phyloP scores from a whole-genome alignment of 2,329 filamentous ascomycete genomes.

The Diaporthe eres region DNA sequence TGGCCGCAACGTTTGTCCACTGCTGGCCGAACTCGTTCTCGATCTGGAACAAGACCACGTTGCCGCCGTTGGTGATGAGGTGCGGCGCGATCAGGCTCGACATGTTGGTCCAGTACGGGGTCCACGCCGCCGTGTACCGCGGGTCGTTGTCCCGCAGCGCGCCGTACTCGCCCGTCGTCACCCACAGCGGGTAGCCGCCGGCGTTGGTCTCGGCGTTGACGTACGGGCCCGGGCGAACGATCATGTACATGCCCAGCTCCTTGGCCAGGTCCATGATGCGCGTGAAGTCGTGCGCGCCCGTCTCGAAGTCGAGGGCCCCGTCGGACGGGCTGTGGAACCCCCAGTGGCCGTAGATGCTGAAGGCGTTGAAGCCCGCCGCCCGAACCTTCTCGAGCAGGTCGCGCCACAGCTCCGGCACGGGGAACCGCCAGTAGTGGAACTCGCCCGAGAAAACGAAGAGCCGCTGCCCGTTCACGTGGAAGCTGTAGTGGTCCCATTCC shows the following conservation, averaged over 20 bases:
- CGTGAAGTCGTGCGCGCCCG: slow-evolving; percentile 66
- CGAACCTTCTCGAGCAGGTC: slow-evolving; percentile 60
- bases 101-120: slow-evolving; percentile 65
- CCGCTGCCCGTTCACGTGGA: slow-evolving; percentile 56
- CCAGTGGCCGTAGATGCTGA: slow-evolving; percentile 60
- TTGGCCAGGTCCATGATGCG: slow-evolving; percentile 66
- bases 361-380: slow-evolving; percentile 59
- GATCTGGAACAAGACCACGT: slow-evolving; percentile 69
- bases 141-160: slow-evolving; percentile 65
- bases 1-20: slow-evolving; percentile 57
- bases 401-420: slow-evolving; percentile 57
- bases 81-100: slow-evolving; percentile 65
- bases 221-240: slow-evolving; percentile 72
- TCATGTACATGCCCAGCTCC: slow-evolving; percentile 67
- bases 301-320: slow-evolving; percentile 61
- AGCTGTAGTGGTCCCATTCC: slow-evolving; percentile 57
- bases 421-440: slow-evolving; percentile 60
- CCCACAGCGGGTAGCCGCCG: slow-evolving; percentile 74
- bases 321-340: slow-evolving; percentile 56
- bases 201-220: slow-evolving; percentile 75
- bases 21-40: slow-evolving; percentile 68
- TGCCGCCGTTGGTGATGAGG: slow-evolving; percentile 70
- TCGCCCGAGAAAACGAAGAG: slow-evolving; percentile 60
- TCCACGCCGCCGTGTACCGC: slow-evolving; percentile 67
- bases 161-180: slow-evolving; percentile 72